phyloP scores from a whole-genome alignment of 2,329 filamentous ascomycete genomes.

The Neodidymelliopsis sp. region DNA sequence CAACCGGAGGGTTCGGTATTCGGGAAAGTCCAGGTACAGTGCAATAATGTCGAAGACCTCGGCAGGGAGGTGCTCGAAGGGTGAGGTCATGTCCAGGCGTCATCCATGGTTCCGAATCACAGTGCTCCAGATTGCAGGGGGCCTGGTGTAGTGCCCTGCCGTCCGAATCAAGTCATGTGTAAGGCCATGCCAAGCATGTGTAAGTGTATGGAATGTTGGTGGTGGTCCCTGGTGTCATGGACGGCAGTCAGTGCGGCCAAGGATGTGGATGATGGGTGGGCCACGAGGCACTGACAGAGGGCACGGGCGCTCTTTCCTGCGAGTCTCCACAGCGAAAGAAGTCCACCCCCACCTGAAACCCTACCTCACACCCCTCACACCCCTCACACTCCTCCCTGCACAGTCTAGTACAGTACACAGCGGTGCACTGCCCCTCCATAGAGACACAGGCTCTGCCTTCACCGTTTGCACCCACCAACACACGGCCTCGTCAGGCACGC shows the following conservation, averaged over 20 bases:
- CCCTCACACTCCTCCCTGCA: not conserved
- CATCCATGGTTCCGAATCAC: conserved; percentile 6
- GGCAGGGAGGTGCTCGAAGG: conserved; percentile 36
- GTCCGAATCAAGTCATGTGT: not conserved
- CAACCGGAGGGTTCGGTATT: conserved; percentile 33
- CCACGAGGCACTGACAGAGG: conserved; percentile 8
- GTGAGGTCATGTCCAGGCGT: conserved; percentile 29
- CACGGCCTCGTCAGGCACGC: conserved; percentile 13
- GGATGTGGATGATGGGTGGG: conserved; percentile 3
- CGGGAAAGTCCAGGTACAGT: conserved; percentile 22
- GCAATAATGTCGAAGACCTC: conserved; percentile 40
- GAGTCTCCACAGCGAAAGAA: conserved; percentile 13
- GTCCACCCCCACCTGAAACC: conserved; percentile 8
- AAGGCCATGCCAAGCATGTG: not conserved
- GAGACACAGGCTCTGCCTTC: not conserved
- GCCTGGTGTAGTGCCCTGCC: not conserved
- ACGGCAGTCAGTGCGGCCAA: conserved; percentile 1
- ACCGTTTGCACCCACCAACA: not conserved
- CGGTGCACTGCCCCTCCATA: not conserved
- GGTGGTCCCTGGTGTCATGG: conserved; percentile 1
- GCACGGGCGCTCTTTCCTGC: too few relatives aligned
- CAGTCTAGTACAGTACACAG: not conserved
- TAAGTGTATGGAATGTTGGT: conserved; percentile 3
- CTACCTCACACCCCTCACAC: conserved; percentile 7
- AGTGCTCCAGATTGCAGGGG: not conserved